phyloP scores from a whole-genome alignment of 768 basidiomycete species.

The Rubroboletus pulcherrimus region DNA sequence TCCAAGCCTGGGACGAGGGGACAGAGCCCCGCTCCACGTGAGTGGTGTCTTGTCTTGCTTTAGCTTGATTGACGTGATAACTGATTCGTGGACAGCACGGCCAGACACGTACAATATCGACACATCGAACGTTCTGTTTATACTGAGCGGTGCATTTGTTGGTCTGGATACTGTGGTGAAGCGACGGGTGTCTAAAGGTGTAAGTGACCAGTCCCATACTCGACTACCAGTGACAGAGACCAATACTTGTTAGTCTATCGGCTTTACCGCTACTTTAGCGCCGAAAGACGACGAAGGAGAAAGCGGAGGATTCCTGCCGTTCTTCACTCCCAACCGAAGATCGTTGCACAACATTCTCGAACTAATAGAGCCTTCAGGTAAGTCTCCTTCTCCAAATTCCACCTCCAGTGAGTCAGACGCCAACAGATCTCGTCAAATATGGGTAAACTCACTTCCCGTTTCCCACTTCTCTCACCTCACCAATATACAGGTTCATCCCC shows the following conservation, averaged over 20 bases:
- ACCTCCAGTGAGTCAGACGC: not conserved
- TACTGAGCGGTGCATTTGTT: constrained; percentile 92
- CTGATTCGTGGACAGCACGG: constrained; percentile 38
- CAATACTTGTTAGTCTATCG: constrained; percentile 67
- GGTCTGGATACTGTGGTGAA: constrained; percentile 83
- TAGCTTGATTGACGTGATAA: not conserved
- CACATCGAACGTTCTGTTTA: constrained; percentile 91
- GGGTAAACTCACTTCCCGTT: constrained; percentile 43
- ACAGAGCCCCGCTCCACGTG: constrained; percentile 33
- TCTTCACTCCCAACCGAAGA: constrained; percentile 75
- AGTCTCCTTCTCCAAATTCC: constrained; percentile 8
- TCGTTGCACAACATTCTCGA: constrained; percentile 56
- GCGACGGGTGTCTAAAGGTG: constrained; percentile 78
- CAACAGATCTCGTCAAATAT: constrained; percentile 75
- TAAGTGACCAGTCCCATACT: constrained; percentile 37
- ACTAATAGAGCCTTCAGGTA: constrained; percentile 67
- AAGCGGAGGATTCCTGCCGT: constrained; percentile 45
- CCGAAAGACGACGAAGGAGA: constrained; percentile 38
- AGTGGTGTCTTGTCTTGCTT: constrained; percentile 1
- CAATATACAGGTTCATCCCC: constrained; percentile 69
- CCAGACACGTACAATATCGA: constrained; percentile 75
- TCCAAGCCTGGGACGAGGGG: constrained; percentile 49
- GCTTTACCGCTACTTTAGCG: constrained; percentile 62
- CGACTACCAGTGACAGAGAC: not conserved
- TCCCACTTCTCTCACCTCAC: constrained; percentile 2